Conservation (phyloP, 164 flowering plant genomes). For the Tetrastigma voinierianum region DNA sequence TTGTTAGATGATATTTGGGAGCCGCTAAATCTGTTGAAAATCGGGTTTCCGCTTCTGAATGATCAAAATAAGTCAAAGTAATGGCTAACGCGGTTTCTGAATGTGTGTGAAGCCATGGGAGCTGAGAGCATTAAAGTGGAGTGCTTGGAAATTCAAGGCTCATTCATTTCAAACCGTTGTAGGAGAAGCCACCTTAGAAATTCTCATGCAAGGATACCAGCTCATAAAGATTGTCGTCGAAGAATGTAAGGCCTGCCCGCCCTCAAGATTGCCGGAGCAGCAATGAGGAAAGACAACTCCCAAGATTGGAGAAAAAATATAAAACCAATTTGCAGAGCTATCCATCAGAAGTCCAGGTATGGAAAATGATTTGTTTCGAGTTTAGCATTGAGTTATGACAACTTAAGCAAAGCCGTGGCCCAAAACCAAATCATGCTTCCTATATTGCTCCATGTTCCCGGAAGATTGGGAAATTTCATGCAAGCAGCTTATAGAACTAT, state of each 20-base stretch:
- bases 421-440: constrained; percentile 5
- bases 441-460: constrained; percentile 14
- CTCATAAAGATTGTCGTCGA: constrained; percentile 1
- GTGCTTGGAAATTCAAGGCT: constrained; percentile 5
- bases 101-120: constrained; percentile 16
- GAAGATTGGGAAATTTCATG: background rate
- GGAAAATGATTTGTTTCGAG: background rate
- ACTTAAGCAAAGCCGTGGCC: background rate
- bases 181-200: constrained; percentile 8
- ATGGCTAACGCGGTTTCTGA: constrained; percentile 1
- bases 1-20: constrained; percentile 17
- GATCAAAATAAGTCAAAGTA: constrained; percentile 3
- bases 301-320: constrained; percentile 11
- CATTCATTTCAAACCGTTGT: constrained; percentile 14
- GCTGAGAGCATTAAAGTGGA: constrained; percentile 9
- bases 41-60: constrained; percentile 5
- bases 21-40: background rate
- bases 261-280: constrained; percentile 7
- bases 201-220: constrained; percentile 8
- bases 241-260: constrained; percentile 19
- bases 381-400: constrained; percentile 15
- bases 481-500: constrained; percentile 3
- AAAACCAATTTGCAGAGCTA: background rate
- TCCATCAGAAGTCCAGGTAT: constrained; percentile 9
- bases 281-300: constrained; percentile 15